Conservation (phyloP, 164 flowering plant genomes). For the Cinnamomum chago region DNA sequence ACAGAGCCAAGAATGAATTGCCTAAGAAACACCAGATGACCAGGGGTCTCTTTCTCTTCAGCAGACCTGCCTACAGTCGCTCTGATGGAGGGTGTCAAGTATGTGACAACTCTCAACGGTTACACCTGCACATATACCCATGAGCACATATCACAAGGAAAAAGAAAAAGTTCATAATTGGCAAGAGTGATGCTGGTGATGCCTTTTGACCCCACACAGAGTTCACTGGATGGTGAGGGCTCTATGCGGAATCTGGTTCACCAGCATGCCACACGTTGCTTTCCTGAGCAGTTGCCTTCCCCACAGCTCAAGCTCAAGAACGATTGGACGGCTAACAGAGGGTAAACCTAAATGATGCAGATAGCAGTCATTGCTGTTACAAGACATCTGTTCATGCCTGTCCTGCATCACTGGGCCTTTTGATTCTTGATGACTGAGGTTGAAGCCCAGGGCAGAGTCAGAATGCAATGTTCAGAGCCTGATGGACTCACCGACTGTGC, state of each 20-base stretch:
- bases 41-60: constrained; percentile 20
- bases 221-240: constrained; percentile 54
- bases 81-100: background rate
- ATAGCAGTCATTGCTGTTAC: constrained; percentile 28
- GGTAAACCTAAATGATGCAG: constrained; percentile 26
- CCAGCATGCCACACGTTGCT: constrained; percentile 46
- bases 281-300: constrained; percentile 46
- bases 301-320: constrained; percentile 30
- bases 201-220: constrained; percentile 4
- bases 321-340: constrained; percentile 25
- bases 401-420: constrained; percentile 16
- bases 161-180: background rate
- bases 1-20: constrained; percentile 9
- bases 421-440: constrained; percentile 28
- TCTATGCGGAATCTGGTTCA: constrained; percentile 45
- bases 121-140: background rate
- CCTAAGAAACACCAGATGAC: constrained; percentile 20
- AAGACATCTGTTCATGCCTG: constrained; percentile 13
- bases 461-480: constrained; percentile 37
- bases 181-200: constrained; percentile 8
- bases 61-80: constrained; percentile 9
- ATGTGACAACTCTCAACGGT: background rate
- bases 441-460: constrained; percentile 28
- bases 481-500: constrained; percentile 39
- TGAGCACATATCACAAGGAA: background rate